A percentile compares a stretch with the other conserved stretches of the same genome.
These are phyloP conservation scores for Nannizzia gypsea DNA, from an alignment of 2,329 filamentous ascomycete species.

Conservation along the genomic window DNA sequence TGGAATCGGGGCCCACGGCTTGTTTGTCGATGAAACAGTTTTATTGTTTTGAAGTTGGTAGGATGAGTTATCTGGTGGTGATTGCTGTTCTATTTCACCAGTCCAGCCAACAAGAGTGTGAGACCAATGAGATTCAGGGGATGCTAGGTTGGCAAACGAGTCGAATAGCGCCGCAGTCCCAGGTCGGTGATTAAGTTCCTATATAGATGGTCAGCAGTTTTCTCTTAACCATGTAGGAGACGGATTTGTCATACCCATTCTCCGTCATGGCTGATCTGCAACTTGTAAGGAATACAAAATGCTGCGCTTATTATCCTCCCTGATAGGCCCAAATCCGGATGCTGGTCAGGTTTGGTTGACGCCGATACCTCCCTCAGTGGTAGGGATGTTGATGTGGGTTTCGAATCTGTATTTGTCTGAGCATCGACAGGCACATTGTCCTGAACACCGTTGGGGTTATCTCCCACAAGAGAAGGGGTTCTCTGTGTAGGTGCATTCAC, in stretches of 20 bases:
- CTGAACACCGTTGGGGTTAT: background rate
- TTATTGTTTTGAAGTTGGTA: slow-evolving; percentile 18
- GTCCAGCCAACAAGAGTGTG: slow-evolving; percentile 93
- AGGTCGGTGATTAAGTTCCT: slow-evolving; percentile 65
- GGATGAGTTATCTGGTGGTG: slow-evolving; percentile 18
- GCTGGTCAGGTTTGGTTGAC: slow-evolving; percentile 38
- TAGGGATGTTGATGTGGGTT: background rate
- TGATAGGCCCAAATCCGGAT: slow-evolving; percentile 47
- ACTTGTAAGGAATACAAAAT: slow-evolving; percentile 51
- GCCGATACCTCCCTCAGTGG: background rate
- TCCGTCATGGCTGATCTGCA: slow-evolving; percentile 40
- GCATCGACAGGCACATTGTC: background rate
- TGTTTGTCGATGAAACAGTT: slow-evolving; percentile 45
- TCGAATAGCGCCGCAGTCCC: slow-evolving; percentile 90
- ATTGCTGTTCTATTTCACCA: slow-evolving; percentile 58
- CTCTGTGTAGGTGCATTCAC: background rate
- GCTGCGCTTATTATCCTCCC: slow-evolving; percentile 53
- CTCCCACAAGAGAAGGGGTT: background rate
- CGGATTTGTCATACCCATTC: slow-evolving; percentile 41
- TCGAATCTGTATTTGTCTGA: too few relatives aligned
- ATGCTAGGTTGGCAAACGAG: slow-evolving; percentile 77
- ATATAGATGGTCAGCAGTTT: slow-evolving; percentile 1
- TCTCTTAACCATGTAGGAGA: background rate
- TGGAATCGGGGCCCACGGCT: slow-evolving; percentile 67
- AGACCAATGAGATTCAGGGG: slow-evolving; percentile 73